Conservation (phyloP, 257 asterid genomes). For the Apocynum venetum region DNA sequence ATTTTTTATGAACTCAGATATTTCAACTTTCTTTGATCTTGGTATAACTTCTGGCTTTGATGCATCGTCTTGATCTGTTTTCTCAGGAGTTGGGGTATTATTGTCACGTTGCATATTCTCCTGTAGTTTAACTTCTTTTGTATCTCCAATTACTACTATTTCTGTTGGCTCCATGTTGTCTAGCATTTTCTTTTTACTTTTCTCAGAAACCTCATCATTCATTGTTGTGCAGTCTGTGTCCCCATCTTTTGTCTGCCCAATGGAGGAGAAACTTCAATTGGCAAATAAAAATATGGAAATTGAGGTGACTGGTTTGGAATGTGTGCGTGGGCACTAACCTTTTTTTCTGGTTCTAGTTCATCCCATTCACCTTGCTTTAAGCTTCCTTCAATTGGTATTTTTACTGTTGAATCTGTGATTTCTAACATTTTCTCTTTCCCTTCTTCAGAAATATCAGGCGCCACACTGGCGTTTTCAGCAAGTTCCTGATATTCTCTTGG, state of each 20-base stretch:
- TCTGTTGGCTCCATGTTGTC: background rate
- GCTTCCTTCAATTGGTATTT: background rate
- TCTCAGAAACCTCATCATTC: background rate
- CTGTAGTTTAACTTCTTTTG: background rate
- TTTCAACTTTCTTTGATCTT: slow-evolving; percentile 1
- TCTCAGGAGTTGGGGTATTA: background rate
- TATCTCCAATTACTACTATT: background rate
- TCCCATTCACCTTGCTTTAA: background rate
- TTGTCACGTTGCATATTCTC: background rate
- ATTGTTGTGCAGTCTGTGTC: background rate
- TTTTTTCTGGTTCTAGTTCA: background rate
- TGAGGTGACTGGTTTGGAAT: background rate
- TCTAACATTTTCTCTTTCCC: background rate
- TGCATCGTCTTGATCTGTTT: slow-evolving; percentile 6
- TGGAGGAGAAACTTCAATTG: background rate
- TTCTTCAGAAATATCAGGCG: background rate
- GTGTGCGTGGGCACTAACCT: no score
- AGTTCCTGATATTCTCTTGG: slow-evolving; percentile 5
- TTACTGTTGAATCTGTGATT: background rate
- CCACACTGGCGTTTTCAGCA: background rate
- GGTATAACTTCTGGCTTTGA: slow-evolving; percentile 21
- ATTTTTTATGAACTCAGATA: no score
- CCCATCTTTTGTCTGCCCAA: slow-evolving; percentile 3
- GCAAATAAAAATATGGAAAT: background rate
- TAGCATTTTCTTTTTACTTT: background rate